Evolutionary conservation across 2,329 filamentous ascomycete species (phyloP).

Genomic region (Magnaporthiopsis rhizophila): DNA sequence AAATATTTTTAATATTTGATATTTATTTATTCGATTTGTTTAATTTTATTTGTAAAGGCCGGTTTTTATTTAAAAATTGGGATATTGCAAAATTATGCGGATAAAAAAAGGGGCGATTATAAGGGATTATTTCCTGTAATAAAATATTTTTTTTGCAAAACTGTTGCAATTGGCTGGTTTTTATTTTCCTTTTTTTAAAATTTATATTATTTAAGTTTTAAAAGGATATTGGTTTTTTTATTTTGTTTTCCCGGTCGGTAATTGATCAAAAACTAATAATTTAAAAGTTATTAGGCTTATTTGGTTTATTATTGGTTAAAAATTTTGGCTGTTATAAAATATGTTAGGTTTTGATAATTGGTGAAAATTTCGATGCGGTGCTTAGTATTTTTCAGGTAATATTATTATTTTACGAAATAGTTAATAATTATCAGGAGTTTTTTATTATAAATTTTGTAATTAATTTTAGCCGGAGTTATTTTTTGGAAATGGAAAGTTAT

Average conservation of each 20-base stretch:
- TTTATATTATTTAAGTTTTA: background rate
- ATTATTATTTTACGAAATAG: background rate
- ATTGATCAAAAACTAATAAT: background rate
- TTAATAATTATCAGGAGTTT: no score
- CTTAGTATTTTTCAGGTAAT: background rate
- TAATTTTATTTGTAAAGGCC: no score
- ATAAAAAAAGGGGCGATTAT: background rate
- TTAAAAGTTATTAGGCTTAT: background rate
- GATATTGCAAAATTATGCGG: background rate
- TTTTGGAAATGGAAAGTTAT: background rate
- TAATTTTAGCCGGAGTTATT: background rate
- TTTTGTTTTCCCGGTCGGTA: background rate
- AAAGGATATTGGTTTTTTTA: background rate
- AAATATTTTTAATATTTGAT: background rate
- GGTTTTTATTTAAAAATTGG: background rate
- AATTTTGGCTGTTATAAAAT: background rate
- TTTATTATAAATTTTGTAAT: background rate
- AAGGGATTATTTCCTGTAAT: no score
- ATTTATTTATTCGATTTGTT: background rate
- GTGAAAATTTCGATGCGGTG: background rate
- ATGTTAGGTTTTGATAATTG: background rate
- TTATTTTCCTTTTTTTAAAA: background rate
- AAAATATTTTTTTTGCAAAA: background rate
- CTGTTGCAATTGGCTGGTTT: no score
- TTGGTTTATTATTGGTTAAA: no score